These are phyloP conservation scores for Aspergillus sp. DNA, from an alignment of 2,329 filamentous ascomycete genomes.

Conservation along the genomic window DNA sequence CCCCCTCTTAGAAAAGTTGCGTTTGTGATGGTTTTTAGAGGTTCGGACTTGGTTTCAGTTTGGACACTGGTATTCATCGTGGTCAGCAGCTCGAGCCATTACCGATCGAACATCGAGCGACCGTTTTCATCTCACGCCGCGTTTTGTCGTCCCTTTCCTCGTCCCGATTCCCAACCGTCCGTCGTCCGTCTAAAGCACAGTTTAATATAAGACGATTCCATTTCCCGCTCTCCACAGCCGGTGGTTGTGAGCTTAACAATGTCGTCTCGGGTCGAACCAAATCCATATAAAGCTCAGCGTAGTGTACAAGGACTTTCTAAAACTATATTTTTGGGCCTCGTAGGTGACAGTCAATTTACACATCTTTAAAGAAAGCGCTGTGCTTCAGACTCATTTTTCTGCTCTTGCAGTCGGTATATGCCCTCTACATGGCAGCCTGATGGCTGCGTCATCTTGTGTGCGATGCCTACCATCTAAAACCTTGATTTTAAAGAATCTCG, in stretches of 20 bases:
- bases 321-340: background rate
- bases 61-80: conserved; percentile 28
- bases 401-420: too few relatives aligned
- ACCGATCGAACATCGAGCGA: conserved; percentile 28
- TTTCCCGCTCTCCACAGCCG: conserved; percentile 17
- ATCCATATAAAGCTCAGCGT: background rate
- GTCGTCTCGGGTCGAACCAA: conserved; percentile 3
- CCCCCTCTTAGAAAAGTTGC: conserved; percentile 1
- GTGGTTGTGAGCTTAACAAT: conserved; percentile 12
- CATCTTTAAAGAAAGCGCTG: background rate
- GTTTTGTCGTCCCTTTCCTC: conserved; percentile 23
- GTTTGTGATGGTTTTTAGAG: conserved; percentile 2
- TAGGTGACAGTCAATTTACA: background rate
- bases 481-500: background rate
- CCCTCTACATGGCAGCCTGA: too few relatives aligned
- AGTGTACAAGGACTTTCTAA: background rate
- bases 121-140: conserved; percentile 20
- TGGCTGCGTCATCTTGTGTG: too few relatives aligned
- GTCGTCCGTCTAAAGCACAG: conserved; percentile 24
- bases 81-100: conserved; percentile 28
- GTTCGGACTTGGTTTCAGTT: conserved; percentile 8
- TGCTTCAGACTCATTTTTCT: background rate
- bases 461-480: background rate
- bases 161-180: conserved; percentile 23
- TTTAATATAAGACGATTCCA: conserved; percentile 24